These are phyloP conservation scores for Schizosaccharomyces japonicus DNA, from an alignment of 805 yeast species.

Conservation along the genomic window DNA sequence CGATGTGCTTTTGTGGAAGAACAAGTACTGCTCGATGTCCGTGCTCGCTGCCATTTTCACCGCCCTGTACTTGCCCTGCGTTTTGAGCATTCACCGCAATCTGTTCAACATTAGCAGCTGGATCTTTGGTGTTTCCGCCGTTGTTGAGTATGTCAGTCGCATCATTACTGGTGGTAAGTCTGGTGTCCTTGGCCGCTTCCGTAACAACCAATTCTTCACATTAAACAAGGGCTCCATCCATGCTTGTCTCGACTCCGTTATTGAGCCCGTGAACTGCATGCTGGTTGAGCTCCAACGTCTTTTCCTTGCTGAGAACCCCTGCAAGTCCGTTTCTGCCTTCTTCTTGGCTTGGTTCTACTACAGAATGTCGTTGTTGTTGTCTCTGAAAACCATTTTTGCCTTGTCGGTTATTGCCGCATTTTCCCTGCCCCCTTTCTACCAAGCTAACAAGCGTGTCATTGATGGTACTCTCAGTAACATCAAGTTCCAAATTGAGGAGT, in stretches of 20 bases:
- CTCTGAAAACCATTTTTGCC: background rate
- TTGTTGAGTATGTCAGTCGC: background rate
- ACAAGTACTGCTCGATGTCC: background rate
- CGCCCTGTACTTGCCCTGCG: background rate
- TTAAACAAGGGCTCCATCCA: background rate
- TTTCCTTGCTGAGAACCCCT: constrained; percentile 2
- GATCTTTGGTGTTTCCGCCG: background rate
- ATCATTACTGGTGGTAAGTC: background rate
- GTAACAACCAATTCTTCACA: background rate
- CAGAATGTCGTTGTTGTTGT: too few species aligned
- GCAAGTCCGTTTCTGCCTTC: background rate
- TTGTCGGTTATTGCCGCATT: background rate
- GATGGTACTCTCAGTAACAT: too few species aligned
- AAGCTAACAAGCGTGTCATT: background rate
- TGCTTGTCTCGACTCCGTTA: background rate
- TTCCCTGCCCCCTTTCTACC: background rate
- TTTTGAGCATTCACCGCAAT: background rate
- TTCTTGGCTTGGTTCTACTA: background rate
- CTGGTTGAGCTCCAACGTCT: constrained; percentile 3
- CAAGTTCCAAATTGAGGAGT: too few species aligned
- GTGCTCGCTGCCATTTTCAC: background rate
- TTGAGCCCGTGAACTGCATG: background rate
- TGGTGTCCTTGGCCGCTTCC: background rate
- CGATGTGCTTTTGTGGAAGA: background rate
- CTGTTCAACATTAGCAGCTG: background rate